A percentile compares a stretch with the other conserved stretches of the same genome.
phyloP scores from a whole-genome alignment of 2,329 filamentous ascomycete species.

The Alternaria postmessia region DNA sequence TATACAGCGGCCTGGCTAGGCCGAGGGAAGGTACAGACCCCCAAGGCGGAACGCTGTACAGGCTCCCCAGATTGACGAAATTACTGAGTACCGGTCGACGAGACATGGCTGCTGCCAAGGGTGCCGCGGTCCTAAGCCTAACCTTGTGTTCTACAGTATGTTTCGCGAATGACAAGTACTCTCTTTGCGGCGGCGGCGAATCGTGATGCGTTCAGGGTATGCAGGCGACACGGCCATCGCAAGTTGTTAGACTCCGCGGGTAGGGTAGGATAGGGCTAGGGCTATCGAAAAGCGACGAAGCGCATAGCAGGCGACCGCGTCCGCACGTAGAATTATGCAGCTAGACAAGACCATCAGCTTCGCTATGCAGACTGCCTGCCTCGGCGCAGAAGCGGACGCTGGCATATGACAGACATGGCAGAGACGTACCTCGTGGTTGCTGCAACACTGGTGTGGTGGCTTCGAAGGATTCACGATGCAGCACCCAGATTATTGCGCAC shows the following conservation, averaged over 20 bases:
- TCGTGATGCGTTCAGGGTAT: slow-evolving; percentile 1
- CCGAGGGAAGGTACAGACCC: background rate
- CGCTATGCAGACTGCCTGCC: background rate
- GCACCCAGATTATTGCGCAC: slow-evolving; percentile 22
- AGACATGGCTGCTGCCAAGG: slow-evolving; percentile 5
- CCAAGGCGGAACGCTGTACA: slow-evolving; percentile 18
- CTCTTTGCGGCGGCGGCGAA: background rate
- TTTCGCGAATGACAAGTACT: background rate
- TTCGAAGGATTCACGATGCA: slow-evolving; percentile 35
- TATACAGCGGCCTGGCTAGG: background rate
- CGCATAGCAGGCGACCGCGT: slow-evolving; percentile 11
- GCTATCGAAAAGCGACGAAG: slow-evolving; percentile 15
- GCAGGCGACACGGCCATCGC: slow-evolving; percentile 12
- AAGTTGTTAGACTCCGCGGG: slow-evolving; percentile 4
- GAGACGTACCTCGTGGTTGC: slow-evolving; percentile 16
- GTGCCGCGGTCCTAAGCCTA: background rate
- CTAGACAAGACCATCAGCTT: slow-evolving; percentile 6
- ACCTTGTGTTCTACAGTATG: background rate
- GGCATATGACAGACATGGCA: background rate
- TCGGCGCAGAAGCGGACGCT: background rate
- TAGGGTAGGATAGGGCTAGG: slow-evolving; percentile 3
- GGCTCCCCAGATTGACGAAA: slow-evolving; percentile 21
- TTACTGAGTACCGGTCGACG: slow-evolving; percentile 17
- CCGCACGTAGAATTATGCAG: background rate
- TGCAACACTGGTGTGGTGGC: slow-evolving; percentile 26